Evolutionary conservation across 371 early-diverging fungal species (phyloP), one percentile per base, ranked within the genome.

Genomic region (Mortierella sp.): DNA sequence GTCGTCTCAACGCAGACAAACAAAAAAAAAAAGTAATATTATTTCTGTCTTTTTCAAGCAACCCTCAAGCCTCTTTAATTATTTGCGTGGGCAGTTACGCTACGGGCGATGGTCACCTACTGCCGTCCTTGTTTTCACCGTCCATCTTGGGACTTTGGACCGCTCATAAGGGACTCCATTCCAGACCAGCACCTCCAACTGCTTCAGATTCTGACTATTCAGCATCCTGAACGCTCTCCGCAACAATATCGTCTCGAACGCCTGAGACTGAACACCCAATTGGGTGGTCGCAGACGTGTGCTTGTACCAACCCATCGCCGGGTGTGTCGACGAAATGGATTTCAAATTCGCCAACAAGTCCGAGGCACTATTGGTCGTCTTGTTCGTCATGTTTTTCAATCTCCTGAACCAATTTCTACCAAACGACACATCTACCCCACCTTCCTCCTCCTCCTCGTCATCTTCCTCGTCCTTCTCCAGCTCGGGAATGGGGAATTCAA

Each of bases 1-100:
- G 29, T 4, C 11, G 55, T 21, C n/a, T 55, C 55, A 55, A 55
- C 29, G 1, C 63, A 32, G 4, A 11, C 63, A 12, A 29, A 63
- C 35, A 12, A 29, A 63, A 27, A 63, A 58, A 63, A 63, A 63
- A 63, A 63, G 63, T 63, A 63, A 63, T 63, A 63, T 18, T 27
- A 58, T 63, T 63, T 51, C 51, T 51, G 1, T 63, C 35, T 32
- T 32, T 32, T 63, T 63, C 32, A 35, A 63, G n/a, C 56, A 56
- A 56, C 56, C 2, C 0, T n/a, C 27, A 3, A n/a, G 7, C 21
- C 18, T 54, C 14, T 14, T 5, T 24, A 24, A 24, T 51, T 51
- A 51, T 18, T 16, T 29, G 18, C 7, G 35, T 14, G 21, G 0
- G 6, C 16, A n/a, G n/a, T n/a, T 21, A 18, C 21, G 21, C 27